A percentile compares a stretch with the other conserved stretches of the same genome.
Evolutionary conservation across 176 grass and related monocot species (phyloP).

Genomic region (Eragrostis nindensis): DNA sequence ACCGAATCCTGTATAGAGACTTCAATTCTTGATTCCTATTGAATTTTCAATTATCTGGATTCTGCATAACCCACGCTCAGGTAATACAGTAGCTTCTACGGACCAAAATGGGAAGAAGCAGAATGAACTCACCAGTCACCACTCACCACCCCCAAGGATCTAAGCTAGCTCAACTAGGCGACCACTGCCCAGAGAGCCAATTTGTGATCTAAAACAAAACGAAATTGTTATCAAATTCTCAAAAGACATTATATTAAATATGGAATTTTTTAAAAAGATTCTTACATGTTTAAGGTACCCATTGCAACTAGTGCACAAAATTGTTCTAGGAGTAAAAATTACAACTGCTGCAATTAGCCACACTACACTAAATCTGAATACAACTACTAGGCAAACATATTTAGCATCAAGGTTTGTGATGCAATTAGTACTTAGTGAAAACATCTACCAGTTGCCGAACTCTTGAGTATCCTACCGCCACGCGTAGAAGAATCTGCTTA

Average conservation of each 20-base stretch:
- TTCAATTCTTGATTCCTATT: no score
- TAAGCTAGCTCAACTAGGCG: no score
- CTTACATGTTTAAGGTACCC: background rate
- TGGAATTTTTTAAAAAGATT: background rate
- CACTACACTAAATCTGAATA: background rate
- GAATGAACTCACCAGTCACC: no score
- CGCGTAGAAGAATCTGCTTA: background rate
- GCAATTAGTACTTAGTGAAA: background rate
- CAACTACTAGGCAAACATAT: background rate
- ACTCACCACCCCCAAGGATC: no score
- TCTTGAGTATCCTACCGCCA: background rate
- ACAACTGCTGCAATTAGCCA: background rate
- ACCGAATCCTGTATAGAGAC: no score
- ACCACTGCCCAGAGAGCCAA: background rate
- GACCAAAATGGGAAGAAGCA: no score
- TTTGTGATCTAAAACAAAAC: background rate
- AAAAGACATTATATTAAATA: background rate
- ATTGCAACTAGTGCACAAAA: background rate
- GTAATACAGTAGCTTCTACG: no score
- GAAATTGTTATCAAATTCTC: background rate
- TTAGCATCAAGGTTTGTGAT: background rate
- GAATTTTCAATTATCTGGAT: no score
- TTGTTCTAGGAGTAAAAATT: background rate
- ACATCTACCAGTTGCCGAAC: background rate
- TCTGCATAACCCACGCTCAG: no score